These are phyloP conservation scores for Corinectria fuckeliana DNA, from an alignment of 2,329 filamentous ascomycete species.

Conservation along the genomic window DNA sequence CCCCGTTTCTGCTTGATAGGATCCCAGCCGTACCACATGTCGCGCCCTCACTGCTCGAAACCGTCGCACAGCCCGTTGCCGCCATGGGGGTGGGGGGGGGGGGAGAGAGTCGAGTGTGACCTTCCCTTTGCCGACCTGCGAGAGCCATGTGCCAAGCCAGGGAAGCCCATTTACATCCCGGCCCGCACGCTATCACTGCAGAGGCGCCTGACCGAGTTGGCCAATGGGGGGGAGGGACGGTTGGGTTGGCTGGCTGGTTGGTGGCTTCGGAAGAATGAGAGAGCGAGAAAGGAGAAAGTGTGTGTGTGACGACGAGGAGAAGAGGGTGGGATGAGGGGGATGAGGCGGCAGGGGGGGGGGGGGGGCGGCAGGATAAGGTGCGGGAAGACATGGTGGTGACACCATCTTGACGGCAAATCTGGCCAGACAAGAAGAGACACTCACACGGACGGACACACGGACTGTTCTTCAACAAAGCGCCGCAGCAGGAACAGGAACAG, in stretches of 20 bases:
- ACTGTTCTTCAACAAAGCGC: no score
- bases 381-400: constrained; percentile 24
- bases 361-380: no score
- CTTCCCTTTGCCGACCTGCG: background rate
- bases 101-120: background rate
- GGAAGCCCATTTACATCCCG: background rate
- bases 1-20: constrained; percentile 38
- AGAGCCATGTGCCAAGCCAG: no score
- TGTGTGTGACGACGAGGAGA: background rate
- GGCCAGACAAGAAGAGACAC: constrained; percentile 12
- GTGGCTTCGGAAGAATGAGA: background rate
- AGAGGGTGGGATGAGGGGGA: constrained; percentile 1
- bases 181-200: constrained; percentile 24
- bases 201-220: constrained; percentile 34
- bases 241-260: background rate
- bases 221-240: constrained; percentile 28
- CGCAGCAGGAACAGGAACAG: no score
- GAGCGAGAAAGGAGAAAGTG: background rate
- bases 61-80: constrained; percentile 26
- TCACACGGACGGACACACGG: background rate
- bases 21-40: constrained; percentile 35
- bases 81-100: background rate
- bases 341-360: no score
- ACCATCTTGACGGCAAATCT: constrained; percentile 28
- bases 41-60: constrained; percentile 20